Conservation (phyloP, 2,329 filamentous ascomycete genomes). For the Alternaria atra region DNA sequence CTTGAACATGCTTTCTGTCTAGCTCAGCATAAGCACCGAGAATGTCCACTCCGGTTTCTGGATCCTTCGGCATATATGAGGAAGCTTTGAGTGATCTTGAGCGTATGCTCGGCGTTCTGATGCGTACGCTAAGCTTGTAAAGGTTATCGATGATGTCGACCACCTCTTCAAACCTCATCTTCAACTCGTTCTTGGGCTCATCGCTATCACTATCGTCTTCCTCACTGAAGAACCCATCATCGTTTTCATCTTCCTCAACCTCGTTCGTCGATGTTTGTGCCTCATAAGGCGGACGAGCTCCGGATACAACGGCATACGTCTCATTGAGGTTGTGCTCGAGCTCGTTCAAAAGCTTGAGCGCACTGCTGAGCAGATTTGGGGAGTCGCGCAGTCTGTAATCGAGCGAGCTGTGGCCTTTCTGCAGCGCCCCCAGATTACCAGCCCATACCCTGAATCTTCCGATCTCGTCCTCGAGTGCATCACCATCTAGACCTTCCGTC, state of each 20-base stretch:
- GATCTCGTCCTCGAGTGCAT: conserved; percentile 47
- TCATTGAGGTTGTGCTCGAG: conserved; percentile 41
- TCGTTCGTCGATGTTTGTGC: conserved; percentile 30
- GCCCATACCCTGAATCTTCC: conserved; percentile 50
- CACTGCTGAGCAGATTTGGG: conserved; percentile 44
- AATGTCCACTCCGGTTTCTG: conserved; percentile 48
- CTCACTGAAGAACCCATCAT: conserved; percentile 39
- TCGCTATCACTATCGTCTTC: conserved; percentile 32
- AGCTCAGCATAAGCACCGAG: conserved; percentile 42
- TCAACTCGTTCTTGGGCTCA: conserved; percentile 40
- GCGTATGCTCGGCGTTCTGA: conserved; percentile 46
- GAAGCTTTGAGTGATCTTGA: conserved; percentile 49
- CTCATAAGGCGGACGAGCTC: conserved; percentile 46
- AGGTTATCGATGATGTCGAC: conserved; percentile 50
- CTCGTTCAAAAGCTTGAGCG: conserved; percentile 46
- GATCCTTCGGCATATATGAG: conserved; percentile 46
- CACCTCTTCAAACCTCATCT: conserved; percentile 48
- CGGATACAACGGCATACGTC: conserved; percentile 40
- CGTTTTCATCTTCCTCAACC: conserved; percentile 30
- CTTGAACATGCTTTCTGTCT: conserved; percentile 41
- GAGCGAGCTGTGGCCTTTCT: conserved; percentile 49
- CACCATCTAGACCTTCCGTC: conserved; percentile 31
- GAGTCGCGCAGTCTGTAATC: conserved; percentile 51
- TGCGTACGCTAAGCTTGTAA: conserved; percentile 50
- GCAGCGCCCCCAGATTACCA: conserved; percentile 47